Evolutionary conservation across 1,139 yeast genomes (phyloP).

Genomic region (Scheffersomyces titani): DNA sequence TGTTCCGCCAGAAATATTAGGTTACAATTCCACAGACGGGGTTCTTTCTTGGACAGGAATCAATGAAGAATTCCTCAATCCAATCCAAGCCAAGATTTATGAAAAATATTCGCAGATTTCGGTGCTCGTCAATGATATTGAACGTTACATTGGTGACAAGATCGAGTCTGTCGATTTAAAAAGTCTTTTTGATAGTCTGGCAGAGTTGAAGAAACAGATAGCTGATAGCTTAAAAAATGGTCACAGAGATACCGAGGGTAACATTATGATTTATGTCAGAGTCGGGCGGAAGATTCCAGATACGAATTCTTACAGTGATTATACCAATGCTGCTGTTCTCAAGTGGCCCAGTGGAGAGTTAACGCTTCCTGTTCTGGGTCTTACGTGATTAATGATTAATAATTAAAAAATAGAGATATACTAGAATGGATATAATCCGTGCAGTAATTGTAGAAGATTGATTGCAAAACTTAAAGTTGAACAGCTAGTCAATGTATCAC

Average conservation of each 20-base stretch:
- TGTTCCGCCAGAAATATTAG: constrained; percentile 56
- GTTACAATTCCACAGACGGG: constrained; percentile 34
- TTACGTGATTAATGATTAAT: constrained; percentile 10
- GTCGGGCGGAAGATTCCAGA: constrained; percentile 53
- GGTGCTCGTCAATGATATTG: constrained; percentile 76
- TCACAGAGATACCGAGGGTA: constrained; percentile 24
- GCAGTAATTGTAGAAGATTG: not conserved
- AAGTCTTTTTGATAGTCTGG: constrained; percentile 33
- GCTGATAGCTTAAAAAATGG: constrained; percentile 16
- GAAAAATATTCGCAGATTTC: constrained; percentile 50
- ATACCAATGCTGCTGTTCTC: constrained; percentile 56
- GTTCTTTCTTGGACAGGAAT: constrained; percentile 34
- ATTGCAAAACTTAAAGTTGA: not conserved
- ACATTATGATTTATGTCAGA: constrained; percentile 51
- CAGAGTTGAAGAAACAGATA: constrained; percentile 15
- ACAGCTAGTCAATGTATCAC: not conserved
- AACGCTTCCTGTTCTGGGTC: constrained; percentile 25
- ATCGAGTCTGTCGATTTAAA: constrained; percentile 43
- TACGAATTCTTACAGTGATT: constrained; percentile 46
- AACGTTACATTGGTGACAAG: constrained; percentile 59
- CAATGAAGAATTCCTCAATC: constrained; percentile 4
- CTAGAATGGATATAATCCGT: not conserved
- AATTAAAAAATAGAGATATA: not conserved
- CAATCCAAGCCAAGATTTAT: constrained; percentile 6
- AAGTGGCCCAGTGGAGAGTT: constrained; percentile 61